A percentile compares a stretch with the other conserved stretches of the same genome.
Conservation (phyloP, 148 eudicot species). For the Fagopyrum homotropicum region DNA sequence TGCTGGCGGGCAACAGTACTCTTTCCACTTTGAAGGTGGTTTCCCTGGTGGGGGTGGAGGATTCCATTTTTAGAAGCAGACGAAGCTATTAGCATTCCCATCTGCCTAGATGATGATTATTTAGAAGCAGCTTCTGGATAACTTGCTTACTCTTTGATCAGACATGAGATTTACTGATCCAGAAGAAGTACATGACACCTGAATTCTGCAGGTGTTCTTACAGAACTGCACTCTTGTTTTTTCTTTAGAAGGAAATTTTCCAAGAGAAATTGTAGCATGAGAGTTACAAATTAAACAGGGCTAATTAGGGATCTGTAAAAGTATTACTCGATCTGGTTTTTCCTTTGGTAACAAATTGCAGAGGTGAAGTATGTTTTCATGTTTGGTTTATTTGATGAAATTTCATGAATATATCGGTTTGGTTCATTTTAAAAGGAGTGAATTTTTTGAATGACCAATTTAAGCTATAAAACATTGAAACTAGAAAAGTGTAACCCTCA, state of each 20-base stretch:
- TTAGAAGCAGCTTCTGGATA: not conserved
- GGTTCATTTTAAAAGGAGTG: no score
- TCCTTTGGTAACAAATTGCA: not conserved
- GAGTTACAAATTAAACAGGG: not conserved
- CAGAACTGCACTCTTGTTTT: not conserved
- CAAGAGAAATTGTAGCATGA: not conserved
- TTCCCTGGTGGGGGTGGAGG: slow-evolving; percentile 63
- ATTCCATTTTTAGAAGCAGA: not conserved
- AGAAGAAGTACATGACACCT: slow-evolving; percentile 6
- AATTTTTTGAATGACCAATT: no score
- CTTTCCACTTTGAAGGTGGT: slow-evolving; percentile 96
- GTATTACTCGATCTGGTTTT: not conserved
- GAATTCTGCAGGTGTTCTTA: not conserved
- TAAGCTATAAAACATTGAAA: no score
- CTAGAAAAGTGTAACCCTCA: no score
- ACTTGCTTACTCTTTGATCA: not conserved
- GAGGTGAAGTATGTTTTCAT: not conserved
- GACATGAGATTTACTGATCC: slow-evolving; percentile 2
- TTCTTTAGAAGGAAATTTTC: not conserved
- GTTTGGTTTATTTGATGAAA: not conserved
- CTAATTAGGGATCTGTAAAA: not conserved
- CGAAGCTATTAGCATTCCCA: not conserved
- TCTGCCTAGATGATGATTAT: not conserved
- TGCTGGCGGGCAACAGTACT: slow-evolving; percentile 68
- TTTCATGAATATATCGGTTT: not conserved